Evolutionary conservation across 108 stramenopile genomes (phyloP), one percentile per base, ranked within the genome.

Genomic region (Licmophora abbreviata): DNA sequence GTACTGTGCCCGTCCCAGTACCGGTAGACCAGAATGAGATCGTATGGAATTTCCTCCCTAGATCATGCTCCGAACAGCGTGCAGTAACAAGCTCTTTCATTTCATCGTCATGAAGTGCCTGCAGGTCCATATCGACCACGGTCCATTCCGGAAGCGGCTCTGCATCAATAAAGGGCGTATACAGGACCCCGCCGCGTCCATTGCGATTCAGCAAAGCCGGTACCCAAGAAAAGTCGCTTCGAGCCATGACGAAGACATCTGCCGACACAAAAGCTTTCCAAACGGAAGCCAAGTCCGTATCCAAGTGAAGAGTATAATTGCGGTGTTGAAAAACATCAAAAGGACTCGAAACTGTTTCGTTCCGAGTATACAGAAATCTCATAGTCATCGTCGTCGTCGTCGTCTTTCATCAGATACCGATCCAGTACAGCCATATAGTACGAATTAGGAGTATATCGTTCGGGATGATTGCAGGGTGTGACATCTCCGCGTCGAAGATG

Each of bases 81-180:
- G n/a, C n/a, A n/a, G n/a, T n/a, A n/a, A n/a, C n/a, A n/a, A n/a
- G n/a, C n/a, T n/a, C n/a, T n/a, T n/a, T n/a, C n/a, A n/a, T n/a
- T n/a, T n/a, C n/a, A n/a, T n/a, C n/a, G n/a, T n/a, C n/a, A n/a
- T n/a, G n/a, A n/a, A n/a, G n/a, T n/a, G n/a, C n/a, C n/a, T n/a
- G n/a, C n/a, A n/a, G n/a, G n/a, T n/a, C n/a, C n/a, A n/a, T n/a
- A n/a, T n/a, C n/a, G n/a, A n/a, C n/a, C n/a, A n/a, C n/a, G n/a
- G n/a, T n/a, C n/a, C n/a, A n/a, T n/a, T n/a, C n/a, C n/a, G n/a
- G n/a, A n/a, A n/a, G n/a, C n/a, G n/a, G n/a, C n/a, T n/a, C n/a
- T n/a, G n/a, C n/a, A n/a, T n/a, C n/a, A n/a, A n/a, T n/a, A 52
- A 66, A 62, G 17, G 61, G 60, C 0, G 60, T 68, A 26, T 68